A percentile compares a stretch with the other conserved stretches of the same genome.
These are phyloP conservation scores for Multifurca ochricompacta DNA, from an alignment of 768 basidiomycete species.

Conservation along the genomic window DNA sequence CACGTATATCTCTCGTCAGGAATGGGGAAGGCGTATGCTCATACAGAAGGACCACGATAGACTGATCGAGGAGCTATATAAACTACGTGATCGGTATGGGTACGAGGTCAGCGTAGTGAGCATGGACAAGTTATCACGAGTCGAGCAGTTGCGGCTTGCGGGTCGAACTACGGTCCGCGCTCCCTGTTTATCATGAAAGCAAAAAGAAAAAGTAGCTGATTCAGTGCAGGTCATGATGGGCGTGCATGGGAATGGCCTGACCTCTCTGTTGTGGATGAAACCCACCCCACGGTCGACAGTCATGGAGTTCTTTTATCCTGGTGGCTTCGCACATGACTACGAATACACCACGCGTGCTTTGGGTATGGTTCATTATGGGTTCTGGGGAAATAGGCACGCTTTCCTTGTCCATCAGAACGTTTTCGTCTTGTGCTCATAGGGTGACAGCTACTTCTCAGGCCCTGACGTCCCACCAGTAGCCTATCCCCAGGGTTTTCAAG, in stretches of 20 bases:
- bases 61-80: constrained; percentile 66
- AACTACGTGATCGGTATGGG: constrained; percentile 59
- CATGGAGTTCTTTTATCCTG: constrained; percentile 85
- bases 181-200: not conserved
- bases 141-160: constrained; percentile 75
- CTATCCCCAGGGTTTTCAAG: constrained; percentile 89
- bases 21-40: constrained; percentile 82
- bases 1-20: constrained; percentile 87
- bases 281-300: constrained; percentile 76
- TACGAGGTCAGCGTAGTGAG: constrained; percentile 85
- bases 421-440: not conserved
- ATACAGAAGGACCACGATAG: constrained; percentile 66
- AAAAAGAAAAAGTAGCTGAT: not conserved
- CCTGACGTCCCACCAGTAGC: constrained; percentile 59
- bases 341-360: constrained; percentile 73
- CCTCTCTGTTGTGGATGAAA: constrained; percentile 88
- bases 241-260: constrained; percentile 88
- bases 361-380: constrained; percentile 77
- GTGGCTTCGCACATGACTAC: constrained; percentile 82
- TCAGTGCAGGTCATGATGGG: constrained; percentile 81
- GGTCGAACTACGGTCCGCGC: constrained; percentile 73
- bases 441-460: constrained; percentile 59
- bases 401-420: not conserved
- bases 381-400: constrained; percentile 68
- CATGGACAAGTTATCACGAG: constrained; percentile 72